Evolutionary conservation across 1,284 basidiomycete genomes (phyloP), one percentile per base, ranked within the genome.

Genomic region (Tranzscheliella williamsii): DNA sequence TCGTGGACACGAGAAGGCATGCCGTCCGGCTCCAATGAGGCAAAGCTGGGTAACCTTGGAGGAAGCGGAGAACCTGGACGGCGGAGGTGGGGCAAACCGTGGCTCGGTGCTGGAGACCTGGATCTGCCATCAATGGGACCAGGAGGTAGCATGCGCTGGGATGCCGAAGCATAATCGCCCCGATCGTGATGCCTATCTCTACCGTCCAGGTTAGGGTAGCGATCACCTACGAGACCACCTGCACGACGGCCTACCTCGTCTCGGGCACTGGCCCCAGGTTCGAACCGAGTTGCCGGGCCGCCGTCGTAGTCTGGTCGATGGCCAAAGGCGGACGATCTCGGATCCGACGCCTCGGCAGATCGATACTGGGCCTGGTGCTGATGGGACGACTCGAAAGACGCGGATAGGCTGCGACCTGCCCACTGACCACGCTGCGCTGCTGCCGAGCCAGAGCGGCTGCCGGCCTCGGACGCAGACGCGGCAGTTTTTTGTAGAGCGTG

Each of bases 71-170:
- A 35, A 1, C 49, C 44, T 8, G 44, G 45, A 8, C 43, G 45
- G 11, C 47, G 42, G 37, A 47, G 44, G 41, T 41, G 43, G 13
- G 50, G 33, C 42, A 52, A 11, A 23, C 35, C 18, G 12, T 37
- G 35, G 9, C 18, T 8, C 13, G 23, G 35, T 6, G 9, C 21
- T 5, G 35, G 18, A 13, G 35, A 24, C 5, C 26, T 8, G 26
- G 20, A 9, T 23, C 18, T 33, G 13, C 44, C 32, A n/a, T 55
- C 47, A 22, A 23, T 40, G 0, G 43, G 32, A 2, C 38, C 41
- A 4, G 52, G 51, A 23, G 58, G 58, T 7, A 43, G 58, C 58
- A 55, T 62, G 33, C 58, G 56, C 38, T 49, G 37, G 27, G 56
- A 45, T 1, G 48, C 34, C 24, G 56, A 38, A 23, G 26, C 33